Evolutionary conservation across 1,284 basidiomycete genomes (phyloP), one percentile per base, ranked within the genome.

Genomic region (Papiliotrema nemorosa): DNA sequence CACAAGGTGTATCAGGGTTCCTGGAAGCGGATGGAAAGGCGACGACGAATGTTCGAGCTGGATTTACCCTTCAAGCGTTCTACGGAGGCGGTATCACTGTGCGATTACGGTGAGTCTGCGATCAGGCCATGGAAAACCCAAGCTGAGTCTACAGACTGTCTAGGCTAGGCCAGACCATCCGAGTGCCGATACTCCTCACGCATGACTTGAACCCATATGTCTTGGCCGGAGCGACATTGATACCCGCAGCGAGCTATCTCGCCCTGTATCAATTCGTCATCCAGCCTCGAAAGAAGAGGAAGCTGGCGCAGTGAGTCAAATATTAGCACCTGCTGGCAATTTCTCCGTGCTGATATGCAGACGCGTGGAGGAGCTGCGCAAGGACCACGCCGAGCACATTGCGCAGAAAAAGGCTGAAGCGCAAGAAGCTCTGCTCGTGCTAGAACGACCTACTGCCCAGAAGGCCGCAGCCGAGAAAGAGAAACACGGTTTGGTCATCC

Each of bases 331-430:
- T n/a, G n/a, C n/a, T n/a, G n/a, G n/a, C n/a, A n/a, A n/a, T 14
- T 27, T 9, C 25, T 13, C 9, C 12, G 21, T n/a, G 14, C 21
- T 54, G 18, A 38, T 44, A 37, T 22, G 38, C 63, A 64, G 69
- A 67, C 71, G 73, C 56, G 62, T 76, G 67, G 54, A 69, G 73
- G 78, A 77, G 72, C 78, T 87, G 61, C 77, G 82, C 37, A 70
- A 77, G n/a, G 79, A 80, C 44, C 77, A 85, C 56, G 76, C 76
- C 47, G 84, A 86, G 48, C 78, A 80, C 55, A 80, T 83, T 48
- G 74, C 77, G n/a, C 80, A 82, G 63, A 76, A 82, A 59, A 73
- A 78, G 50, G 73, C 77, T 46, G 81, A 84, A 58, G 82, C 82
- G 12, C 75, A 80, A 39, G 82, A 84, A 42, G 84, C 79, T 3